Conservation (phyloP, 1,284 basidiomycete species). For the Golubevia sp. region DNA sequence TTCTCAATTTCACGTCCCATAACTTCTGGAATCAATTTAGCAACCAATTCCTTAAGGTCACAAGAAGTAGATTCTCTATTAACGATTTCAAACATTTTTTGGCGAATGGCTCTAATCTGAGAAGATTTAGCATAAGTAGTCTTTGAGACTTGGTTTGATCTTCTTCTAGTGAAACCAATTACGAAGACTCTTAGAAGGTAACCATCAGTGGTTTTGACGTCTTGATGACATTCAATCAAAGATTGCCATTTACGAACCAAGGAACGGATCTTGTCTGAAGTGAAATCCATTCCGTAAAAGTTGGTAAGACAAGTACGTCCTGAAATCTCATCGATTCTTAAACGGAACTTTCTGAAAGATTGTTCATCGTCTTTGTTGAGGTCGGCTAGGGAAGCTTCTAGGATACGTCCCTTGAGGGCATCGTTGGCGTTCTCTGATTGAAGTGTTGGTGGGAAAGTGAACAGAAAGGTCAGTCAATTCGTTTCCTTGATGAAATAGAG, state of each 20-base stretch:
- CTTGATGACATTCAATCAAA: not conserved
- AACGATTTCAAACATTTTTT: not conserved
- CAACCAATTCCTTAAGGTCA: not conserved
- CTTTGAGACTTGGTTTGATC: not conserved
- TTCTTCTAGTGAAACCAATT: not conserved
- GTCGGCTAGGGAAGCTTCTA: not conserved
- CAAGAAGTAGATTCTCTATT: not conserved
- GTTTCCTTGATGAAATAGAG: not conserved
- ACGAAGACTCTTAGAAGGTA: not conserved
- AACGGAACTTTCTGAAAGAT: not conserved
- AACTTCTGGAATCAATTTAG: not conserved
- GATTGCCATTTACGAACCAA: not conserved
- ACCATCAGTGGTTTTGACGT: not conserved
- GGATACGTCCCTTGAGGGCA: not conserved
- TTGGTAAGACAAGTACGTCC: not conserved
- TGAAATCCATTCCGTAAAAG: not conserved
- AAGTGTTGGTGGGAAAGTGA: not conserved
- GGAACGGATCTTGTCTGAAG: not conserved
- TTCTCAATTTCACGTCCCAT: not conserved
- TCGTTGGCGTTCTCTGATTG: not conserved
- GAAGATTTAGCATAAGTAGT: not conserved
- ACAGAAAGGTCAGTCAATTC: not conserved
- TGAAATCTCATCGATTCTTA: not conserved
- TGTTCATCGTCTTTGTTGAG: not conserved
- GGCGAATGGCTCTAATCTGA: not conserved